A percentile compares a stretch with the other conserved stretches of the same genome.
Evolutionary conservation across 2,329 filamentous ascomycete species (phyloP).

Genomic region (Venturia oleaginea): DNA sequence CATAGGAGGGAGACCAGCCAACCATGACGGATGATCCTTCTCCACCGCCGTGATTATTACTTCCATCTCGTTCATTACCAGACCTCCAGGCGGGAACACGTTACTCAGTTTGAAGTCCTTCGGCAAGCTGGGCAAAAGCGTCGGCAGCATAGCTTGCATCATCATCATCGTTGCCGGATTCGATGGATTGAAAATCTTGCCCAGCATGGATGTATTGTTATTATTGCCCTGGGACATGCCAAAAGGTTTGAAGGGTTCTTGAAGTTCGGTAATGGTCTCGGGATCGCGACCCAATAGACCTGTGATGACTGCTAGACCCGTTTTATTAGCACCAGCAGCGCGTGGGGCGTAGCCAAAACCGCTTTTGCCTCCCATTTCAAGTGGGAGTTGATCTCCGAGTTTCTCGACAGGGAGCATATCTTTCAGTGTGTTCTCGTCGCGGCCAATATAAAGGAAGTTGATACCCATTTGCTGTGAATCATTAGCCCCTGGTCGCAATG

Average conservation of each 20-base stretch:
- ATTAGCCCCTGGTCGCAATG: not conserved
- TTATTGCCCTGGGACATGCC: not conserved
- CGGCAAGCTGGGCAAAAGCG: not conserved
- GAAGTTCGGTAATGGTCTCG: not conserved
- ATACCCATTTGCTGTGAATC: conserved; percentile 11
- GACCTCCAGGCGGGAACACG: not conserved
- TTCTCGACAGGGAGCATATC: not conserved
- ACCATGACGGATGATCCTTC: not conserved
- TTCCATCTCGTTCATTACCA: not conserved
- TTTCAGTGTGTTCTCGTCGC: not conserved
- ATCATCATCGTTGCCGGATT: not conserved
- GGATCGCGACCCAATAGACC: not conserved
- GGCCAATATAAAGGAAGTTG: conserved; percentile 10
- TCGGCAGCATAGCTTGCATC: not conserved
- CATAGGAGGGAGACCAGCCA: not conserved
- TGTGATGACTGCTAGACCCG: not conserved
- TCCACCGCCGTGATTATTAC: not conserved
- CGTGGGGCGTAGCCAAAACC: not conserved
- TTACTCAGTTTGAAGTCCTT: conserved; percentile 9
- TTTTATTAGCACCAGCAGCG: not conserved
- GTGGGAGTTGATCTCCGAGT: not conserved
- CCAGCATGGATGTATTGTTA: not conserved
- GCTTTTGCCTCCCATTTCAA: not conserved
- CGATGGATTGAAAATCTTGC: not conserved
- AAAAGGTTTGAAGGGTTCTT: not conserved